Evolutionary conservation across 2,329 filamentous ascomycete genomes (phyloP).

Genomic region (Aphanoascus verrucosus): DNA sequence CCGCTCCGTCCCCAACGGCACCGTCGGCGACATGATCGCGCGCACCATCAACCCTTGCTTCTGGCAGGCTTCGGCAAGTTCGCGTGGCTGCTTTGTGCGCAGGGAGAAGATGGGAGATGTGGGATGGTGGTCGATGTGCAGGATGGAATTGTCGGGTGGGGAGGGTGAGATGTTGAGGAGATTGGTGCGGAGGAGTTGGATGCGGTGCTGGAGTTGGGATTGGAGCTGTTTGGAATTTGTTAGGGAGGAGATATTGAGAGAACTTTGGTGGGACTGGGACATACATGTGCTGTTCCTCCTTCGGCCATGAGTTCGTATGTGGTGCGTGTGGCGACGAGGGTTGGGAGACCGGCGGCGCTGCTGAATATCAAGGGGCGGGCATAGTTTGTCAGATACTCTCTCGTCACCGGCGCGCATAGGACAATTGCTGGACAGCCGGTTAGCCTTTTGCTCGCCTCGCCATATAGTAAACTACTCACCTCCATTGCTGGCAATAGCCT

Average conservation of each 20-base stretch:
- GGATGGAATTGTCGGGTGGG: constrained; percentile 21
- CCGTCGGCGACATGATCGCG: constrained; percentile 58
- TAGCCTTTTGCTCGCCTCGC: constrained; percentile 1
- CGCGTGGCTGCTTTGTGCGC: constrained; percentile 47
- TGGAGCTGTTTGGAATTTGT: constrained; percentile 27
- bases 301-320: constrained; percentile 47
- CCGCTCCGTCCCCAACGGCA: constrained; percentile 52
- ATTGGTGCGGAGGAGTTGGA: constrained; percentile 36
- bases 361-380: constrained; percentile 66
- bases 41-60: constrained; percentile 49
- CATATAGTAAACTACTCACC: constrained; percentile 40
- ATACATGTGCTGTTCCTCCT: constrained; percentile 40
- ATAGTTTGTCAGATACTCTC: constrained; percentile 63
- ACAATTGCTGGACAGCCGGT: constrained; percentile 43
- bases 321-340: constrained; percentile 48
- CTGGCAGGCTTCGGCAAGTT: constrained; percentile 52
- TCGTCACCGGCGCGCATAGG: constrained; percentile 49
- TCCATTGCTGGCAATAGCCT: constrained; percentile 52
- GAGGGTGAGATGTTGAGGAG: constrained; percentile 32
- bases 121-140: constrained; percentile 35
- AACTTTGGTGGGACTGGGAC: constrained; percentile 10
- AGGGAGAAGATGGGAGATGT: constrained; percentile 56
- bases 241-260: neutral
- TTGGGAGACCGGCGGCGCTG: constrained; percentile 54
- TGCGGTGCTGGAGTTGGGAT: constrained; percentile 39